Evolutionary conservation across 192 early-diverging fungal genomes (phyloP).

Genomic region (Linnemannia zychae): DNA sequence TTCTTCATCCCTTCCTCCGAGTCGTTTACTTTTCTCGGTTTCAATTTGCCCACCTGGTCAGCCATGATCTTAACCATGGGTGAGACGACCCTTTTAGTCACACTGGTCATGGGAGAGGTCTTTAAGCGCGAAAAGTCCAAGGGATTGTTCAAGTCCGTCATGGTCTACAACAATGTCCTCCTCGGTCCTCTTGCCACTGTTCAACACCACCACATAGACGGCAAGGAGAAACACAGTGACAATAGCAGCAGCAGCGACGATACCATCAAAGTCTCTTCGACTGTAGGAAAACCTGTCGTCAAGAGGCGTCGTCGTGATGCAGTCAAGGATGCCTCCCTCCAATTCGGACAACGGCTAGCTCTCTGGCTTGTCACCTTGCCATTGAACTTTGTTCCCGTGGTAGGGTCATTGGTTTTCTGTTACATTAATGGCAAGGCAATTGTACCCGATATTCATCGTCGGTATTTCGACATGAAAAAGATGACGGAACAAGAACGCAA

Average conservation of each 20-base stretch:
- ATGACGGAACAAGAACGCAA: conserved; percentile 29
- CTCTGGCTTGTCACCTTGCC: conserved; percentile 43
- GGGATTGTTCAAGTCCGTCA: conserved; percentile 28
- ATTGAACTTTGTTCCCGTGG: conserved; percentile 35
- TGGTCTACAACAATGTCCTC: conserved; percentile 7
- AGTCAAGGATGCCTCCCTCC: conserved; percentile 14
- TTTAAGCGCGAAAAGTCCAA: conserved; percentile 29
- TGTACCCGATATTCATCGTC: conserved; percentile 28
- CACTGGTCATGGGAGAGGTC: conserved; percentile 42
- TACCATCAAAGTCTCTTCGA: conserved; percentile 7
- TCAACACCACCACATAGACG: conserved; percentile 5
- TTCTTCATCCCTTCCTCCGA: conserved; percentile 6
- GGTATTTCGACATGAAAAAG: conserved; percentile 32
- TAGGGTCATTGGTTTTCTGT: conserved; percentile 25
- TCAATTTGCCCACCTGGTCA: conserved; percentile 27
- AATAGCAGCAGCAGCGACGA: conserved; percentile 4
- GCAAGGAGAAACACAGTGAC: neutral
- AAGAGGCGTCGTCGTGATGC: conserved; percentile 14
- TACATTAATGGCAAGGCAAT: conserved; percentile 40
- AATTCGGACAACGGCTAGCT: conserved; percentile 13
- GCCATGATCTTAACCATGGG: conserved; percentile 35
- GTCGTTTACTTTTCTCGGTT: conserved; percentile 15
- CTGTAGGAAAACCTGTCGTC: neutral
- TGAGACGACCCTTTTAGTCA: conserved; percentile 33
- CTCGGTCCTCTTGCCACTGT: conserved; percentile 32